phyloP scores from a whole-genome alignment of 2,329 filamentous ascomycete genomes.

The Chaetomiaceae sp. region DNA sequence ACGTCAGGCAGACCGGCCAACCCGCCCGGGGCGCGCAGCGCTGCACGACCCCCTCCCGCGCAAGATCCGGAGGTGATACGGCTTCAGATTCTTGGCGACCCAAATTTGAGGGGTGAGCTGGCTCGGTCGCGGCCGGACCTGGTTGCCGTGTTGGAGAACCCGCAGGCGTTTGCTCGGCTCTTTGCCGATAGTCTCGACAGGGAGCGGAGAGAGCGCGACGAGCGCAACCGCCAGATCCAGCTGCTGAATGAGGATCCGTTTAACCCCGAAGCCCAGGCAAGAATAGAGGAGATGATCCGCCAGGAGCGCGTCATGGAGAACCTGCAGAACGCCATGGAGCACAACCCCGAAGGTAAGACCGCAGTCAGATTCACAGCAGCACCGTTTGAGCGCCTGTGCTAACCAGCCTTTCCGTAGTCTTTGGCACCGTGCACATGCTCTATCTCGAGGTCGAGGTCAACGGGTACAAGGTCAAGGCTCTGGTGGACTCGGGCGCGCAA shows the following conservation, averaged over 20 bases:
- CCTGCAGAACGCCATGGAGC: constrained; percentile 90
- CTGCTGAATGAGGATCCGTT: constrained; percentile 90
- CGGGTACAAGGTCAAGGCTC: constrained; percentile 82
- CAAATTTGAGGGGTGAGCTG: constrained; percentile 63
- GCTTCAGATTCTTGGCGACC: constrained; percentile 74
- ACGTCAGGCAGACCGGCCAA: constrained; percentile 28
- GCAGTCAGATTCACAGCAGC: not conserved
- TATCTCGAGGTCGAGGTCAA: constrained; percentile 97
- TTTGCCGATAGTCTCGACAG: constrained; percentile 62
- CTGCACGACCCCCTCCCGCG: constrained; percentile 27
- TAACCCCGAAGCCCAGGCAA: constrained; percentile 81
- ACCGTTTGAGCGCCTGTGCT: constrained; percentile 2
- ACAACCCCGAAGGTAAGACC: constrained; percentile 81
- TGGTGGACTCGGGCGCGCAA: constrained; percentile 95
- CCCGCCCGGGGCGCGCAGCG: constrained; percentile 24
- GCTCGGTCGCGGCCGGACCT: constrained; percentile 69
- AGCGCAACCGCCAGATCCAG: constrained; percentile 76
- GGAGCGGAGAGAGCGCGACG: constrained; percentile 65
- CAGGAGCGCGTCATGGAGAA: constrained; percentile 94
- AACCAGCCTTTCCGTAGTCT: constrained; percentile 53
- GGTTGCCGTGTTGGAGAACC: constrained; percentile 67
- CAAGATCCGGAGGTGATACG: constrained; percentile 76
- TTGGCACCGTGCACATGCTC: constrained; percentile 90
- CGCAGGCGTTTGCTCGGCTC: constrained; percentile 67
- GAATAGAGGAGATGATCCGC: constrained; percentile 95